Base-by-base conservation (phyloP, 176 grass and related monocot species). In the Eragrostis curvula region DNA sequence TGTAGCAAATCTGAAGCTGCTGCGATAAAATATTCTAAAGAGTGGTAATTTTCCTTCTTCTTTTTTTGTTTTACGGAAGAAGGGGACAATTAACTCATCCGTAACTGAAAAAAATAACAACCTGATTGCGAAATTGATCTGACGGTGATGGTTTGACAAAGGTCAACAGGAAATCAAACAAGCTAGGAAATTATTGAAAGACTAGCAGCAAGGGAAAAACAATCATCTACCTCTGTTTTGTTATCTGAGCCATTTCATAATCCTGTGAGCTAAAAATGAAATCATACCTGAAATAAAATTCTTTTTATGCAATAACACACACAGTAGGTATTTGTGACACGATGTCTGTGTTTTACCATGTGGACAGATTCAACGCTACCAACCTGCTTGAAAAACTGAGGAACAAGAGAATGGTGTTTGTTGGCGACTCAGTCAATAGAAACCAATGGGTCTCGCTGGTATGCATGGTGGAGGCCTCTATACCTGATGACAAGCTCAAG, bases 361-460 rank as follows among this genome's bases (percentile, higher is more conserved):
- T 9, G 30, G 87, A 80, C 90, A 97, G 95, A 80, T 97, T 97
- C 30, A 70, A 94, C 50, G 84, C 88, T 12, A 87, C 43, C 17
- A 74, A 67, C 32, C 47, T 97, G 50, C 91, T 97, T 30, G 84
- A 90, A 41, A 89, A 76, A 24, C 86, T 97, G 8, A 92, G 81
- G 48, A 88, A 86, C 50, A 94, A 94, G 70, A 94, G 92, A 62
- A n/a, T 94, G 78, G 88, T 97, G 36, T 97, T 93, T 48, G 95
- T 97, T 25, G 95, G 95, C 0, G 95, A 97, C 7, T 97, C 95
- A 15, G 62, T 97, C 6, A 97, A 97, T 72, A 87, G 95, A 70
- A 97, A 97, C 52, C 95, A 97, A 65, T 97, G 95, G 95, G 88
- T 92, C 5, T 97, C 92, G 4, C 82, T 97, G 46, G 90, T 97